Evolutionary conservation across 306 rosid species (phyloP), one percentile per base, ranked within the genome.

Genomic region (Vigna angularis): DNA sequence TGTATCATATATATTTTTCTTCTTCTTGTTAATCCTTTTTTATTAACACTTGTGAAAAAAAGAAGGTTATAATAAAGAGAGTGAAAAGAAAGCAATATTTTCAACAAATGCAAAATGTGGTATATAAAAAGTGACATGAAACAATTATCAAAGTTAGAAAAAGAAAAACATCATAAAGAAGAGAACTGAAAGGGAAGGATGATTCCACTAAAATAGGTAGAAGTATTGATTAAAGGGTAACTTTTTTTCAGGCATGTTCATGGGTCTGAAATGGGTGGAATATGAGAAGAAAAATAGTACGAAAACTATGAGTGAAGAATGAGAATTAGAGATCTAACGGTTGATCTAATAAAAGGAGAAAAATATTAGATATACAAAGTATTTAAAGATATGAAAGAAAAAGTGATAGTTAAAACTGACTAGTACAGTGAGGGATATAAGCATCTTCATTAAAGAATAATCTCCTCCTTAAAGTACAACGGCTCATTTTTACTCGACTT

Each of bases 131-230:
- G 66, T 28, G 66, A 61, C 66, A 4, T 6, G 20, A 61, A 26
- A 61, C 30, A 30, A 15, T 10, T 3, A 45, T 45, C 15, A 3
- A 28, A 61, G 42, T 28, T 61, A 61, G 44, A 61, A 61, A 58
- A 61, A 53, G 59, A 3, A 62, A 26, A 62, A 62, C 67, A 32
- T 62, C 20, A 15, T 24, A 28, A 59, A 55, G 30, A 59, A 59
- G 66, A 28, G 20, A 62, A 32, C 45, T 62, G 45, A 62, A 62
- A 28, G 6, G 40, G 66, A 59, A 28, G 66, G 40, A 28, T 59
- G n/a, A 6, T 62, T 62, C 22, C 45, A 32, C 16, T 30, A 5
- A 62, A 62, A 32, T 62, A 30, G 11, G 12, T 62, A 28, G 5
- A 32, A 15, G 42, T 61, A 62, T 16, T 62, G 36, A 62, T 20